Evolutionary conservation across 768 basidiomycete species (phyloP).

Genomic region (Leucocoprinus birnbaumii): DNA sequence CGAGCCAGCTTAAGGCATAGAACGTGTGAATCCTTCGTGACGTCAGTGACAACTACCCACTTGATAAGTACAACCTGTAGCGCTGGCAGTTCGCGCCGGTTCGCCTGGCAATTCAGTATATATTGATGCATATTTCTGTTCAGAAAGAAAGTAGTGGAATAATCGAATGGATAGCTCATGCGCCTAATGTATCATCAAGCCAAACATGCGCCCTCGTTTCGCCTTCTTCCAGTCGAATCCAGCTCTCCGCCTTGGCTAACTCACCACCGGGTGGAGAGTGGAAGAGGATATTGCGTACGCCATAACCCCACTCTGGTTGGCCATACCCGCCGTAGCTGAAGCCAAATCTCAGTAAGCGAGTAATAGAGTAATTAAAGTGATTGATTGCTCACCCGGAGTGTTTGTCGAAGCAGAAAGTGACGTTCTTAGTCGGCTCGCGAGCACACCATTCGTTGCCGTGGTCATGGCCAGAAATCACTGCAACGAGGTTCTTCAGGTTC

Average conservation of each 20-base stretch:
- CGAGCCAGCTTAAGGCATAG: too few relatives aligned
- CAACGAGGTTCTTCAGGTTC: constrained; percentile 63
- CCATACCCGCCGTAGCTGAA: constrained; percentile 71
- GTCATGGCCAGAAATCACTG: constrained; percentile 71
- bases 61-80: too few relatives aligned
- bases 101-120: too few relatives aligned
- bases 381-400: constrained; percentile 57
- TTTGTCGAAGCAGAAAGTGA: constrained; percentile 76
- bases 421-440: constrained; percentile 55
- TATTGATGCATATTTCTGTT: too few relatives aligned
- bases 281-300: constrained; percentile 64
- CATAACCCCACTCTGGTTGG: constrained; percentile 52
- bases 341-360: not conserved
- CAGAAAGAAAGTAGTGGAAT: too few relatives aligned
- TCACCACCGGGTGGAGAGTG: constrained; percentile 19
- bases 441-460: constrained; percentile 83
- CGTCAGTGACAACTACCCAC: too few relatives aligned
- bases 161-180: not conserved
- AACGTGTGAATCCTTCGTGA: too few relatives aligned
- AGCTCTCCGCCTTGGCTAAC: constrained; percentile 43
- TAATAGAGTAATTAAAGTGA: not conserved
- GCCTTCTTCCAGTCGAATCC: constrained; percentile 64
- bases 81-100: too few relatives aligned
- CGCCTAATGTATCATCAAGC: constrained; percentile 39
- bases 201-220: constrained; percentile 51